Evolutionary conservation across 2,329 filamentous ascomycete species (phyloP), one percentile per base, ranked within the genome.

Genomic region (Phaeosphaeriaceae sp.): DNA sequence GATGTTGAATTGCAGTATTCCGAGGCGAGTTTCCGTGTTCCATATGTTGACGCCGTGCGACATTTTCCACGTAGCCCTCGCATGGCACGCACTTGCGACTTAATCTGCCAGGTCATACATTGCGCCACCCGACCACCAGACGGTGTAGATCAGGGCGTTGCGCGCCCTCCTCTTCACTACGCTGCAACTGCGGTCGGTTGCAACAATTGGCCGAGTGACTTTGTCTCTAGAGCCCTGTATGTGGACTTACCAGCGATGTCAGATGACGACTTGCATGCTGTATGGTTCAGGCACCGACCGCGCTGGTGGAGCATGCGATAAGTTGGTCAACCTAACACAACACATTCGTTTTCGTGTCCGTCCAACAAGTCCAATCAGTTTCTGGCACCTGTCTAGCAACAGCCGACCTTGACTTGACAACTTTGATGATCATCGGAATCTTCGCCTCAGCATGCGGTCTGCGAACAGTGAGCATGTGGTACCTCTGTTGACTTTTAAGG

Each of bases 311-410:
- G 53, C 46, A 17, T 49, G 46, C 44, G 32, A 49, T 49, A 55
- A 46, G 53, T 19, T 40, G 44, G 35, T 22, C 28, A 22, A 49
- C 28, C 23, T 43, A n/a, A 19, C 22, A 55, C 32, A 17, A 22
- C 46, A 19, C 22, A 55, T 55, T 35, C 46, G 30, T 55, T 55
- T 44, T 49, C 44, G 53, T 22, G 23, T 40, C 22, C 13, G 13
- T 32, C 53, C 53, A 49, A 55, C 49, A 17, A 30, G 21, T 32
- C 53, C 53, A 49, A 55, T 55, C 11, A 30, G 21, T 17, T 28
- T 28, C 53, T 43, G 22, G 21, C 28, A 50, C 49, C 32, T 9
- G 17, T 28, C 32, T 19, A 49, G 46, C 19, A 40, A 28, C 28
- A 44, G n/a, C 28, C n/a, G 21, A n/a, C 22, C 15, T 40, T 15